These are phyloP conservation scores for Colletotrichum karsti DNA, from an alignment of 2,329 filamentous ascomycete genomes.

Conservation along the genomic window DNA sequence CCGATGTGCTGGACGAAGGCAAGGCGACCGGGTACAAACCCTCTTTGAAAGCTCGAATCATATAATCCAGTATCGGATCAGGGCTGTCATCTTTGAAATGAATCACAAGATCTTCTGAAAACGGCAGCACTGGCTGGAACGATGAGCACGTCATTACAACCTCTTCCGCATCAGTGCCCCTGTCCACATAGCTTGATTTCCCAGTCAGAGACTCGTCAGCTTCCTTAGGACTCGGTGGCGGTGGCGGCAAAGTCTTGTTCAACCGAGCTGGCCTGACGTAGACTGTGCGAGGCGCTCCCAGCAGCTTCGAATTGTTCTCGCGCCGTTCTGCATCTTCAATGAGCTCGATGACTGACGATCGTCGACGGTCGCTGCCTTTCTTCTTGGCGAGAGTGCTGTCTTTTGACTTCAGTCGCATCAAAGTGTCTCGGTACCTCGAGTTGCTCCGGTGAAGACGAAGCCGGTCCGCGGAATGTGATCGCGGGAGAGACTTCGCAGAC, in stretches of 20 bases:
- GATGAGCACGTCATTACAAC: constrained; percentile 31
- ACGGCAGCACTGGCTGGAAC: constrained; percentile 56
- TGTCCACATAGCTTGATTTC: constrained; percentile 29
- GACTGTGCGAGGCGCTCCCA: constrained; percentile 40
- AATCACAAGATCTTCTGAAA: constrained; percentile 65
- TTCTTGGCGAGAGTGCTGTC: constrained; percentile 1
- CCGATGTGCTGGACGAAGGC: constrained; percentile 5
- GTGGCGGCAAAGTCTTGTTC: constrained; percentile 37
- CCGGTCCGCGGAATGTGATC: constrained; percentile 48
- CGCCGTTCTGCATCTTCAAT: constrained; percentile 32
- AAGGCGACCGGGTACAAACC: constrained; percentile 41
- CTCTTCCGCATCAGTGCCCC: constrained; percentile 39
- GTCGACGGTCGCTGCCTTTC: constrained; percentile 28
- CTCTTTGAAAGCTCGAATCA: constrained; percentile 55
- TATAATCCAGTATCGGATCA: constrained; percentile 53
- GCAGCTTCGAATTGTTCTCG: constrained; percentile 33
- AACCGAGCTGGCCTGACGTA: constrained; percentile 39
- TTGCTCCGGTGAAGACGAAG: constrained; percentile 35
- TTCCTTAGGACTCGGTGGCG: constrained; percentile 31
- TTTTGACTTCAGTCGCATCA: constrained; percentile 6
- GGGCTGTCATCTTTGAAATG: constrained; percentile 56
- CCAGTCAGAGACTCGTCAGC: constrained; percentile 29
- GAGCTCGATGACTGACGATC: constrained; percentile 37
- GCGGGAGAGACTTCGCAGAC: constrained; percentile 34
- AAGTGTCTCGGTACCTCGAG: constrained; percentile 40